A percentile compares a stretch with the other conserved stretches of the same genome.
These are phyloP conservation scores for Spinacia oleracea DNA, from an alignment of 179 eudicot genomes.

Conservation along the genomic window DNA sequence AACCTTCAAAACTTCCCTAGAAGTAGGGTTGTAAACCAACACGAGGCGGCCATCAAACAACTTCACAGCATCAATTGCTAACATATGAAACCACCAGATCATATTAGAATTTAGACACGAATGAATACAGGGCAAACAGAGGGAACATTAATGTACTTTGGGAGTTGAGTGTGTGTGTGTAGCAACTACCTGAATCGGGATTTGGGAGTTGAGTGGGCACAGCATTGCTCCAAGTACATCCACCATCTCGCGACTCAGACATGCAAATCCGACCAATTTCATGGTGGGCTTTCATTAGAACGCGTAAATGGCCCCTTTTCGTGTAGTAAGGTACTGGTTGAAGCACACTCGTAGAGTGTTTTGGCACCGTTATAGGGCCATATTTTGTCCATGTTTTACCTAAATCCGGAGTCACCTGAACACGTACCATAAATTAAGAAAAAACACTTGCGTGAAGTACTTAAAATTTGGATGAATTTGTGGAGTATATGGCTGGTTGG, in stretches of 20 bases:
- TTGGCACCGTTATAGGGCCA: conserved; percentile 73
- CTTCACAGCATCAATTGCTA: conserved; percentile 3
- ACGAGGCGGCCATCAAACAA: conserved; percentile 55
- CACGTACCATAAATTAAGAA: neutral
- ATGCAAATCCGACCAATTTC: conserved; percentile 60
- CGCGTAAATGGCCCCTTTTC: conserved; percentile 62
- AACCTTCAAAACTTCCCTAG: conserved; percentile 64
- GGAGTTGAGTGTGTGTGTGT: conserved; percentile 51
- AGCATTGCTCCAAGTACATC: conserved; percentile 73
- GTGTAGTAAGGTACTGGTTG: conserved; percentile 93
- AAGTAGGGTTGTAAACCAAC: conserved; percentile 66
- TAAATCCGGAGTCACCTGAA: conserved; percentile 79
- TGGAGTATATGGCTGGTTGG: neutral
- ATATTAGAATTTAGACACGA: neutral
- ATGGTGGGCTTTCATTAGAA: conserved; percentile 60
- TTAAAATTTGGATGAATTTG: neutral
- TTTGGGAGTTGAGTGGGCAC: conserved; percentile 70
- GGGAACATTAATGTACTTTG: conserved; percentile 33
- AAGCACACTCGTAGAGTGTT: conserved; percentile 60
- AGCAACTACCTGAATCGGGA: conserved; percentile 89
- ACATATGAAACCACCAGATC: neutral
- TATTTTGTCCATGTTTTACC: conserved; percentile 80
- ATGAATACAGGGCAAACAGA: neutral
- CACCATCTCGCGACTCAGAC: conserved; percentile 88
- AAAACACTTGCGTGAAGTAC: neutral